Evolutionary conservation across 495 filamentous ascomycete species (phyloP), one percentile per base, ranked within the genome.

Genomic region (Niebla homalea): DNA sequence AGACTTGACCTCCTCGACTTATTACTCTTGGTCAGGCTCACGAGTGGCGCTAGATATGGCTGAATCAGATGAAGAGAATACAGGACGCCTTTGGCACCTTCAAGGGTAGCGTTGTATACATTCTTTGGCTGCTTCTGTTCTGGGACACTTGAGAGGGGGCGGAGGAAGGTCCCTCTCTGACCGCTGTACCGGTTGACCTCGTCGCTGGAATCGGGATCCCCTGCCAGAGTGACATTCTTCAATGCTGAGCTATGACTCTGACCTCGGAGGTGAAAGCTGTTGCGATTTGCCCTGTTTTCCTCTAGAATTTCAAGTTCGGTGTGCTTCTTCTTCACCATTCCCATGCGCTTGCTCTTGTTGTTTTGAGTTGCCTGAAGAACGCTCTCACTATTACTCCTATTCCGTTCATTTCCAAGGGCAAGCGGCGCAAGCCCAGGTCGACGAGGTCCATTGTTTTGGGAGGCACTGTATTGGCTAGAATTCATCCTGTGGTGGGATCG

Each of bases 331-430:
- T 79, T 80, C 25, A 95, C 79, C 23, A 93, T 81, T 5, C 89
- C 89, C 86, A 94, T 94, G 5, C 90, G 78, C 57, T 83, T 80
- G 48, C 61, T 73, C 51, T 67, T 84, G 62, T 60, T 75, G 59
- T 49, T 78, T 68, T 72, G 69, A 10, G 78, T 75, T 19, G 73
- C 74, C 38, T 80, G 75, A 32, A 86, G 73, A 15, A 87, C 72
- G 20, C 84, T 88, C 62, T 97, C 90, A 51, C 87, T 94, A 55
- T 94, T 92, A 56, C 88, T 94, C 40, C 90, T 79, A 40, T 86
- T 79, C 21, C 89, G 78, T 59, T 97, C 90, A 59, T 83, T 90
- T 10, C 75, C 73, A 41, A 82, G 76, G 11, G 75, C 70, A 32
- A 87, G 67, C 32, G 86, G 85, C 59, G 80, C 74, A 25, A 85